These are phyloP conservation scores for Talaromyces sp. DNA, from an alignment of 2,329 filamentous ascomycete species.

Conservation along the genomic window DNA sequence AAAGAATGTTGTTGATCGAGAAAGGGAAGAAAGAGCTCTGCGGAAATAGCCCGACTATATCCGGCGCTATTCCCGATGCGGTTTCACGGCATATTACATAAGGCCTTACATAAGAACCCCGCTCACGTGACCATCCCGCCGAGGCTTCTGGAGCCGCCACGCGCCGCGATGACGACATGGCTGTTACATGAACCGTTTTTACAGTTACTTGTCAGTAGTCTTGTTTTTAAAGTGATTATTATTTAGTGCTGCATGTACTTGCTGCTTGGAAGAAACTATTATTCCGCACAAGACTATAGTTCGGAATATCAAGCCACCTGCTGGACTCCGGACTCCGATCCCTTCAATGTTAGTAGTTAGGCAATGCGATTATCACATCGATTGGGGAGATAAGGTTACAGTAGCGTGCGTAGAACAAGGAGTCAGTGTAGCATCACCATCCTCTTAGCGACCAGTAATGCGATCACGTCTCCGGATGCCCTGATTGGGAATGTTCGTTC, in stretches of 20 bases:
- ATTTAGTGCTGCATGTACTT: too few species aligned
- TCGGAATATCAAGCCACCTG: too few species aligned
- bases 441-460: too few species aligned
- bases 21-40: too few species aligned
- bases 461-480: too few species aligned
- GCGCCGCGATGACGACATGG: not conserved
- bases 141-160: not conserved
- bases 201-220: too few species aligned
- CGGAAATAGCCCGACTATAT: not conserved
- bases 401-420: not conserved
- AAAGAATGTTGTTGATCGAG: too few species aligned
- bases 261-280: too few species aligned
- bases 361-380: too few species aligned
- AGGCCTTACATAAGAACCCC: not conserved
- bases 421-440: not conserved
- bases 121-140: not conserved
- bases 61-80: not conserved
- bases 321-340: not conserved
- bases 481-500: not conserved
- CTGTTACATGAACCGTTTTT: not conserved
- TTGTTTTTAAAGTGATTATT: too few species aligned
- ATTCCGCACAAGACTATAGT: not conserved
- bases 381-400: not conserved
- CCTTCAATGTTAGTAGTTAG: too few species aligned
- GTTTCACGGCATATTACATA: too few species aligned